phyloP scores from a whole-genome alignment of 1,284 basidiomycete species.

The Lignosus rhinocerotis region DNA sequence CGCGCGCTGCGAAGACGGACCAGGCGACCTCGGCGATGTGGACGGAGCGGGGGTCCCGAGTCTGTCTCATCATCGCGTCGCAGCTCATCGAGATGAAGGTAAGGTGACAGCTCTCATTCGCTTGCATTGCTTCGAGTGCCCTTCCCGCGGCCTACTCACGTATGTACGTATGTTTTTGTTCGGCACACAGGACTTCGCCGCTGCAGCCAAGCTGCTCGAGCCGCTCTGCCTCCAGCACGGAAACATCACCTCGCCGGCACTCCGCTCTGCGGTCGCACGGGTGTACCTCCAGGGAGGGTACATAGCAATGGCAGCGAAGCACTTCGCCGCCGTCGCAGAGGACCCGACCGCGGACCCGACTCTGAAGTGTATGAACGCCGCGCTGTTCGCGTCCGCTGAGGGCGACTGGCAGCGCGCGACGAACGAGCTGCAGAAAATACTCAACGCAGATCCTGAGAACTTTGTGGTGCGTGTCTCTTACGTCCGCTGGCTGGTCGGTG shows the following conservation, averaged over 20 bases:
- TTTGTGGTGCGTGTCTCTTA: conserved; percentile 35
- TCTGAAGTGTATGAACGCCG: conserved; percentile 59
- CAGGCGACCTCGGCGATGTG: conserved; percentile 62
- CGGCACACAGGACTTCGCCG: conserved; percentile 60
- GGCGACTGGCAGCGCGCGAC: conserved; percentile 67
- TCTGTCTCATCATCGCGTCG: conserved; percentile 70
- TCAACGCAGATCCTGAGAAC: conserved; percentile 56
- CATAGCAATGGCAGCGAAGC: conserved; percentile 51
- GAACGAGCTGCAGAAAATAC: conserved; percentile 42
- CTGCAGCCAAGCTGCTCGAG: conserved; percentile 62
- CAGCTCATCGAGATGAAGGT: conserved; percentile 66
- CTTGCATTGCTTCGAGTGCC: too few relatives aligned
- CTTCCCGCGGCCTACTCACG: too few relatives aligned
- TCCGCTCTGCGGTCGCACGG: conserved; percentile 69
- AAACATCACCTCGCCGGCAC: conserved; percentile 44
- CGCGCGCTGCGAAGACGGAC: conserved; percentile 43
- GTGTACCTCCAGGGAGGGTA: conserved; percentile 74
- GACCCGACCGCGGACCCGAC: conserved; percentile 45
- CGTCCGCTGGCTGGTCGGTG: too few relatives aligned
- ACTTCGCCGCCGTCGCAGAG: conserved; percentile 52
- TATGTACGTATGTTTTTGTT: neutral
- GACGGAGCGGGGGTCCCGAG: conserved; percentile 71
- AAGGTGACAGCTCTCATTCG: neutral
- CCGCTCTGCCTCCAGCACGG: conserved; percentile 53
- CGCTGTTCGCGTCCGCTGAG: conserved; percentile 60